phyloP scores from a whole-genome alignment of 2,329 filamentous ascomycete genomes.

The Thermothelomyces thermophilus region DNA sequence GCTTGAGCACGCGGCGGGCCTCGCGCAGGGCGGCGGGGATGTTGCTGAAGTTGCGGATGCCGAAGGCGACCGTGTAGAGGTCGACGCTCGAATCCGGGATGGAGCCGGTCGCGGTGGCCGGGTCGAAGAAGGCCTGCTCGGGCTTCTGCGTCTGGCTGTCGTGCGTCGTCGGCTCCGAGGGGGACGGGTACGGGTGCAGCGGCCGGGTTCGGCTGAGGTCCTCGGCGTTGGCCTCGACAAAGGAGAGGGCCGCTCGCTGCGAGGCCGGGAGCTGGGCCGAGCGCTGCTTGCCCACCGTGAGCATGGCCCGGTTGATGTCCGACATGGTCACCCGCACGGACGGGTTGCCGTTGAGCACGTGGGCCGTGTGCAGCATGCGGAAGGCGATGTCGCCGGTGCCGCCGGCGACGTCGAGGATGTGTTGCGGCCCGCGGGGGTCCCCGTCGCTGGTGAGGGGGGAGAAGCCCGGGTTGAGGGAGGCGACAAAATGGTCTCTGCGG shows the following conservation, averaged over 20 bases:
- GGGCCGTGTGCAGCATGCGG: conserved; percentile 85
- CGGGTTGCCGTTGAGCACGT: conserved; percentile 70
- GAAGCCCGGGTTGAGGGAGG: conserved; percentile 77
- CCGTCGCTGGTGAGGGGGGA: conserved; percentile 39
- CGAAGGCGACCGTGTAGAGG: conserved; percentile 95
- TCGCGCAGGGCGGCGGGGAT: conserved; percentile 77
- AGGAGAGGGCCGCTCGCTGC: conserved; percentile 56
- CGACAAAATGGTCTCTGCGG: conserved; percentile 77
- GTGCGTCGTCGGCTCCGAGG: background rate
- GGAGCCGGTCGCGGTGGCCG: conserved; percentile 28
- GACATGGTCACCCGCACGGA: conserved; percentile 81
- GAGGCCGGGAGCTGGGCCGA: conserved; percentile 50
- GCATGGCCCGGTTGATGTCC: conserved; percentile 95
- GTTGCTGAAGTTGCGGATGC: conserved; percentile 94
- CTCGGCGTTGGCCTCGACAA: conserved; percentile 89
- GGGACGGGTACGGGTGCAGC: conserved; percentile 12
- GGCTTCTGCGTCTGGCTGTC: background rate
- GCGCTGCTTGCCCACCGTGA: conserved; percentile 78
- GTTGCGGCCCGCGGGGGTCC: conserved; percentile 44
- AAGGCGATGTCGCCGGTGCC: conserved; percentile 98
- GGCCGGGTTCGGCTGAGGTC: conserved; percentile 40
- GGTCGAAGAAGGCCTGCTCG: conserved; percentile 19
- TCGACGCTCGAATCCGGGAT: conserved; percentile 71
- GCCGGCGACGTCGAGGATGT: conserved; percentile 93
- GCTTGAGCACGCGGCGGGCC: conserved; percentile 82